A percentile compares a stretch with the other conserved stretches of the same genome.
Conservation (phyloP, 2,329 filamentous ascomycete species). For the Phoma sp. region DNA sequence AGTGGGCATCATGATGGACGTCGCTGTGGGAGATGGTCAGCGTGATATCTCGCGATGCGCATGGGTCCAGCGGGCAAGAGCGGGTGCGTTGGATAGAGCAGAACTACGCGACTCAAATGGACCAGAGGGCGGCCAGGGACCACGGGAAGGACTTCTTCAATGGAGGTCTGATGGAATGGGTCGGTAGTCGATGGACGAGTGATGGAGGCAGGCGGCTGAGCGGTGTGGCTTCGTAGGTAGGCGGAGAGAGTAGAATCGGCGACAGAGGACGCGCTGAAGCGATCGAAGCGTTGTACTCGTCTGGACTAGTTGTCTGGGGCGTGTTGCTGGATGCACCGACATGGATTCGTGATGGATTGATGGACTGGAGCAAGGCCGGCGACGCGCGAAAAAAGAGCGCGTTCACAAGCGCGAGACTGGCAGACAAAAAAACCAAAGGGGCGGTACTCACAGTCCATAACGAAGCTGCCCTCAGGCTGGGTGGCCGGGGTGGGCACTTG, state of each 20-base stretch:
- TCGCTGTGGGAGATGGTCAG: conserved; percentile 60
- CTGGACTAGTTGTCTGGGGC: conserved; percentile 24
- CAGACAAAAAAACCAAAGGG: conserved; percentile 42
- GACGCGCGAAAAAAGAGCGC: conserved; percentile 23
- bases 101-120: conserved; percentile 54
- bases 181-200: conserved; percentile 43
- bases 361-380: conserved; percentile 42
- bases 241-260: conserved; percentile 22
- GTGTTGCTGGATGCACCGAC: conserved; percentile 39
- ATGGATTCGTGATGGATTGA: conserved; percentile 45
- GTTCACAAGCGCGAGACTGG: conserved; percentile 17
- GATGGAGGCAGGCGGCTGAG: conserved; percentile 36
- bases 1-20: conserved; percentile 69
- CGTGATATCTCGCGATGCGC: conserved; percentile 44
- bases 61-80: conserved; percentile 43
- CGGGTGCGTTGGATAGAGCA: conserved; percentile 46
- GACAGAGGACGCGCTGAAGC: conserved; percentile 22
- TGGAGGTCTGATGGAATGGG: conserved; percentile 51
- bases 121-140: conserved; percentile 42
- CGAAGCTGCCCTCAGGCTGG: conserved; percentile 56
- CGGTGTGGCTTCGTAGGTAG: conserved; percentile 30
- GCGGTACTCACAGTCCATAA: conserved; percentile 66
- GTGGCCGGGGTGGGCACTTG: conserved; percentile 35
- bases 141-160: conserved; percentile 35
- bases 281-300: conserved; percentile 21